Evolutionary conservation across 768 basidiomycete genomes (phyloP).

Genomic region (Calocybe gangraenosa): DNA sequence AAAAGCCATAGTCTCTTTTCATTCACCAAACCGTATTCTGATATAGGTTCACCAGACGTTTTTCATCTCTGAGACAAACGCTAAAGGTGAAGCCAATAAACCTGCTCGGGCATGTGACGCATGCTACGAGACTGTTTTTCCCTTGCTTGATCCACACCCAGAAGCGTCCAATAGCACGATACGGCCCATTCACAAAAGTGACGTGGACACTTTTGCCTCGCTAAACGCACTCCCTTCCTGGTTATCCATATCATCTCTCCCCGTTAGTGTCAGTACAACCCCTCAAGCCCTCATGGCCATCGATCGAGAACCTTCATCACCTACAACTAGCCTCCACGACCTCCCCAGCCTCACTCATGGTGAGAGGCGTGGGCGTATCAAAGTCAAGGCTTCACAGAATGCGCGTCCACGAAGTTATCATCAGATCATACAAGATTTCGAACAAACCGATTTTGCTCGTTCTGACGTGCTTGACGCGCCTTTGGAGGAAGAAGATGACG

Average conservation of each 20-base stretch:
- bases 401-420: constrained; percentile 60
- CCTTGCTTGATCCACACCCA: constrained; percentile 39
- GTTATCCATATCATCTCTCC: constrained; percentile 55
- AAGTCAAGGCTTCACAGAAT: constrained; percentile 27
- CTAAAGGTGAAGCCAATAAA: constrained; percentile 41
- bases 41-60: constrained; percentile 64
- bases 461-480: constrained; percentile 13
- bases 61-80: constrained; percentile 60
- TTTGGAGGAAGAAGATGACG: constrained; percentile 15
- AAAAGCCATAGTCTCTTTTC: constrained; percentile 16
- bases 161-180: constrained; percentile 11
- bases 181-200: constrained; percentile 9
- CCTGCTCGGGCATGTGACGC: constrained; percentile 80
- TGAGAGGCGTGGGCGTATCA: constrained; percentile 20
- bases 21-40: background rate
- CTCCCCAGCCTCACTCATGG: constrained; percentile 11
- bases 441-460: constrained; percentile 23
- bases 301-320: constrained; percentile 21
- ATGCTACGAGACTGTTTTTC: constrained; percentile 86
- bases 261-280: constrained; percentile 27
- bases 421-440: constrained; percentile 63
- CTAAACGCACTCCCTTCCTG: constrained; percentile 49
- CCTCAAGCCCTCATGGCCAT: constrained; percentile 49
- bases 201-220: constrained; percentile 41
- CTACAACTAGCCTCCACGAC: constrained; percentile 12